Evolutionary conservation across 306 rosid genomes (phyloP).

Genomic region (Crataegus laevigata): DNA sequence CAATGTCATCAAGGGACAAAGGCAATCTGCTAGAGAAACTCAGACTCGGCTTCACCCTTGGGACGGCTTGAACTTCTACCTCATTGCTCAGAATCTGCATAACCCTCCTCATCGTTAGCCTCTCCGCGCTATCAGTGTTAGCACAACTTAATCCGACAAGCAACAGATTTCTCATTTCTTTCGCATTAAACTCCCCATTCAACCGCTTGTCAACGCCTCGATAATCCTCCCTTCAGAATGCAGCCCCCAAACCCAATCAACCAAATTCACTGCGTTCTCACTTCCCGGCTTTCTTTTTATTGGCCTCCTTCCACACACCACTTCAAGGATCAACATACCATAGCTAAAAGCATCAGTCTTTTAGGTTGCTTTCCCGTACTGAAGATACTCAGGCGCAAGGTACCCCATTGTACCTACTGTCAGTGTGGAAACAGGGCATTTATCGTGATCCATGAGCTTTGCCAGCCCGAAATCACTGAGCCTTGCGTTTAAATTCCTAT

Average conservation of each 20-base stretch:
- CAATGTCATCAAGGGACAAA: conserved; percentile 52
- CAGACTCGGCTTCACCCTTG: conserved; percentile 38
- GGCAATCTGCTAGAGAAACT: conserved; percentile 41
- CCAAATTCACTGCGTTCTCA: conserved; percentile 42
- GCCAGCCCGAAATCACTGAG: conserved; percentile 82
- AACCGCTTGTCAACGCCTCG: conserved; percentile 45
- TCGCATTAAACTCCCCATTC: conserved; percentile 38
- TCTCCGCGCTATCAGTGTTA: conserved; percentile 35
- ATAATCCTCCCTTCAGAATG: conserved; percentile 39
- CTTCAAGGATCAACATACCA: conserved; percentile 59
- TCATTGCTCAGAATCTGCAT: conserved; percentile 40
- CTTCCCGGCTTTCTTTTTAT: conserved; percentile 30
- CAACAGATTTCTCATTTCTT: conserved; percentile 41
- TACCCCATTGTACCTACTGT: conserved; percentile 86
- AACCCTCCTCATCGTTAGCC: conserved; percentile 52
- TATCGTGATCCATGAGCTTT: conserved; percentile 82
- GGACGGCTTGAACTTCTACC: conserved; percentile 26
- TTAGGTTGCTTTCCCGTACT: conserved; percentile 74
- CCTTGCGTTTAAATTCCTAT: conserved; percentile 49
- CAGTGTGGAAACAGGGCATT: conserved; percentile 69
- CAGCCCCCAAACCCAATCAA: conserved; percentile 55
- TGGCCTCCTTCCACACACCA: conserved; percentile 59
- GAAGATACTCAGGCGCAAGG: conserved; percentile 81
- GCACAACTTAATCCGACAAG: conserved; percentile 49
- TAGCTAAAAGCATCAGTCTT: conserved; percentile 71